Percentiles rank a stretch among this genome's conserved stretches.
Conservation (phyloP, 257 asterid species). For the Nemophila menziesii region DNA sequence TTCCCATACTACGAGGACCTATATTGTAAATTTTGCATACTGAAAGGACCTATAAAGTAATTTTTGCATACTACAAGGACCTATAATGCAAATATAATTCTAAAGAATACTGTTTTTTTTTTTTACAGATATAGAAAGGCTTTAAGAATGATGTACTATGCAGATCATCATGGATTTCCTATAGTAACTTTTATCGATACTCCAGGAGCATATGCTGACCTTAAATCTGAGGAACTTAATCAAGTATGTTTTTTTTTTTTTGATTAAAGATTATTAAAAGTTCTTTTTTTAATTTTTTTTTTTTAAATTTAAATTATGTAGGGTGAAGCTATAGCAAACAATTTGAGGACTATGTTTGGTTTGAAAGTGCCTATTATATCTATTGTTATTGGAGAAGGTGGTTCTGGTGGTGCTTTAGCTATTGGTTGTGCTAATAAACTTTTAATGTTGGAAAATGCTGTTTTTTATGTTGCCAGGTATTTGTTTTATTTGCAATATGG, state of each 20-base stretch:
- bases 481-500: background rate
- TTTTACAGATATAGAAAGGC: constrained; percentile 77
- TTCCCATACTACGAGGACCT: no score
- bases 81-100: no score
- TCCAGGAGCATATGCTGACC: constrained; percentile 93
- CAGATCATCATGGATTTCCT: constrained; percentile 90
- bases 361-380: constrained; percentile 86
- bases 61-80: no score
- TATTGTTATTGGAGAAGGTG: constrained; percentile 95
- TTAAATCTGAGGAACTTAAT: constrained; percentile 71
- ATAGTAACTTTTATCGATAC: constrained; percentile 82
- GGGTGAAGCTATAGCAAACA: constrained; percentile 98
- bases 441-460: constrained; percentile 94
- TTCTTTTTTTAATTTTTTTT: constrained; percentile 8
- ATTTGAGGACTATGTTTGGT: constrained; percentile 96
- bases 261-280: constrained; percentile 4
- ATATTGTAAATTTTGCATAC: no score
- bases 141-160: constrained; percentile 79
- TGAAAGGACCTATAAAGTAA: no score
- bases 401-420: constrained; percentile 99
- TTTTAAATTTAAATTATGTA: constrained; percentile 25
- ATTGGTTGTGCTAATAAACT: constrained; percentile 94
- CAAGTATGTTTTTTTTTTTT: constrained; percentile 40
- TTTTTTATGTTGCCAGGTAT: constrained; percentile 96
- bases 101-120: no score